These are phyloP conservation scores for Eucalyptus albens DNA, from an alignment of 345 rosid genomes.

Conservation along the genomic window DNA sequence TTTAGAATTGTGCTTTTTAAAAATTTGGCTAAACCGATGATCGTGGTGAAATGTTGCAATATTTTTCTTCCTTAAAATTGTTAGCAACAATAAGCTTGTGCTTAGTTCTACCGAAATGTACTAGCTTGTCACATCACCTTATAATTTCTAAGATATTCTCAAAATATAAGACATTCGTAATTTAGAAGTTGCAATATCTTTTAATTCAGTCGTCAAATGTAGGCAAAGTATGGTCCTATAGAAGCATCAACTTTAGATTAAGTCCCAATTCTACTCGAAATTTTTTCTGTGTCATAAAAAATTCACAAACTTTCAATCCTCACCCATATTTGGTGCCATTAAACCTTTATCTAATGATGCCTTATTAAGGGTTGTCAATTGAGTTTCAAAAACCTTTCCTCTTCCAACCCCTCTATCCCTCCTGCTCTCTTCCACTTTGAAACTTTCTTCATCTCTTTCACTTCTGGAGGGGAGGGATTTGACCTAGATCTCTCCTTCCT, in stretches of 20 bases:
- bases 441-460: no score
- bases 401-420: no score
- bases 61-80: not conserved
- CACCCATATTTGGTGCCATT: no score
- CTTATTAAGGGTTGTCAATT: no score
- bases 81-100: not conserved
- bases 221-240: not conserved
- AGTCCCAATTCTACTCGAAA: not conserved
- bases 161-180: no score
- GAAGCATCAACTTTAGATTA: not conserved
- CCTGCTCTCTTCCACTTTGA: fast-evolving
- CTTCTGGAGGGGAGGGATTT: no score
- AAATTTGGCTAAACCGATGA: not conserved
- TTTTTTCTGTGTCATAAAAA: no score
- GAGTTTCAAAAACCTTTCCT: no score
- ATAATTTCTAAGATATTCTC: not conserved
- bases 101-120: not conserved
- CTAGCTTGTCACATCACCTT: not conserved
- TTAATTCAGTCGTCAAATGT: no score
- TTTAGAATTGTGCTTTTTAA: not conserved
- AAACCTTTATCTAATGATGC: no score
- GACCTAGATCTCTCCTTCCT: no score
- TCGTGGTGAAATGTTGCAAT: not conserved
- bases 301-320: not conserved
- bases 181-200: no score